Conservation (phyloP, 1,284 basidiomycete species). For the Fomitopsis schrenkii region DNA sequence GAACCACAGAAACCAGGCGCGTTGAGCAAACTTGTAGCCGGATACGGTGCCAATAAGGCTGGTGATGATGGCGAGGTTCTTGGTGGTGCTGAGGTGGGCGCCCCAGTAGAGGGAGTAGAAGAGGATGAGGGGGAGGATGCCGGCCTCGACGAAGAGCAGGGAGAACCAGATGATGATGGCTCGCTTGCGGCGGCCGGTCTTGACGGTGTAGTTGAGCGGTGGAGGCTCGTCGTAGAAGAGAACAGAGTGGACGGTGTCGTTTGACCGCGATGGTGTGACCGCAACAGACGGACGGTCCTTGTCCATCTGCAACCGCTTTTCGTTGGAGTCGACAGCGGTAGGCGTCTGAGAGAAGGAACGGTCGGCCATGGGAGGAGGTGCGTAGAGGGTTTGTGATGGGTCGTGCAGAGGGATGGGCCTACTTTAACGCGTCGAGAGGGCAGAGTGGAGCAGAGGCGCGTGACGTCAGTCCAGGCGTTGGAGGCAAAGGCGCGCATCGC, state of each 20-base stretch:
- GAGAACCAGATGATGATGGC: slow-evolving; percentile 24
- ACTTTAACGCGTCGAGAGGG: too few species aligned
- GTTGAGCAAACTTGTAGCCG: slow-evolving; percentile 26
- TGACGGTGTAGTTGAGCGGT: slow-evolving; percentile 27
- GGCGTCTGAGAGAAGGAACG: too few species aligned
- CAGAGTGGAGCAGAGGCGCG: too few species aligned
- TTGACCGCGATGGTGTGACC: not conserved
- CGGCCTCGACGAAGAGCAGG: slow-evolving; percentile 27
- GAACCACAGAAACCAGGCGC: slow-evolving; percentile 26
- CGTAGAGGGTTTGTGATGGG: too few species aligned
- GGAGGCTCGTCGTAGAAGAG: slow-evolving; percentile 15
- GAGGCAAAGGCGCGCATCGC: too few species aligned
- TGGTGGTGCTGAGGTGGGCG: slow-evolving; percentile 27
- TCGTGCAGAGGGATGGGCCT: too few species aligned
- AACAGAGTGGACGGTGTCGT: not conserved
- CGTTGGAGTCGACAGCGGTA: too few species aligned
- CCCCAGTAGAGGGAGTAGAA: slow-evolving; percentile 31
- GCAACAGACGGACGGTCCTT: not conserved
- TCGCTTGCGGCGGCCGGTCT: slow-evolving; percentile 17
- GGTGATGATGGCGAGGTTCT: slow-evolving; percentile 32
- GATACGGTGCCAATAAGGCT: slow-evolving; percentile 28
- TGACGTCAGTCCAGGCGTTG: too few species aligned
- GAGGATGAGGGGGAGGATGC: slow-evolving; percentile 30
- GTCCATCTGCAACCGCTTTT: too few species aligned
- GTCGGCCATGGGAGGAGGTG: too few species aligned